Conservation (phyloP, 441 rosid species). For the Populus trichocarpa region DNA sequence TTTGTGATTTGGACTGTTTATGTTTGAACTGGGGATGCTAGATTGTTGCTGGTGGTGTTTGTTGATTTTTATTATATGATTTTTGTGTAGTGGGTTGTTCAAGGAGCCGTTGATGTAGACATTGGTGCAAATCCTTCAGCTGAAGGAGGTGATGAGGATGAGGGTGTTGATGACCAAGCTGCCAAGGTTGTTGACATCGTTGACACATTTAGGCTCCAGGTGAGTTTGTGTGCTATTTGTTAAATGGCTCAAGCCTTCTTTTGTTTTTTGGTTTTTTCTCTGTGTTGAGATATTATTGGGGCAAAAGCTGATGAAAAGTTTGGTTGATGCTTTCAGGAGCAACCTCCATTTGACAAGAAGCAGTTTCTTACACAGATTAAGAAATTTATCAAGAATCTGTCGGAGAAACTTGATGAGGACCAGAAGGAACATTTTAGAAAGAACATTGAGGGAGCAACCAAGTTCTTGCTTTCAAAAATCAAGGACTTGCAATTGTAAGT, state of each 20-base stretch:
- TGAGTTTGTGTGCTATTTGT: conserved; percentile 16
- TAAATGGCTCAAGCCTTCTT: background rate
- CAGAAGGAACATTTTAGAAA: conserved; percentile 61
- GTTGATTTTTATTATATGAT: background rate
- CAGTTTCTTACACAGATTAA: conserved; percentile 61
- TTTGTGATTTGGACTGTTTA: background rate
- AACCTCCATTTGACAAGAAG: conserved; percentile 92
- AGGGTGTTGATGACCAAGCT: conserved; percentile 83
- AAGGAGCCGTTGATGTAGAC: conserved; percentile 73
- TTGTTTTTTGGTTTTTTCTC: background rate
- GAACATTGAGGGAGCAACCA: conserved; percentile 84
- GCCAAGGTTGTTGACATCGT: conserved; percentile 91
- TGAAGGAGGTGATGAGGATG: conserved; percentile 77
- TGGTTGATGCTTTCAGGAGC: conserved; percentile 53
- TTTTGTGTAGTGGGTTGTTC: conserved; percentile 64
- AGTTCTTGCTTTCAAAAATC: conserved; percentile 76
- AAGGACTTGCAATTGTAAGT: conserved; percentile 91
- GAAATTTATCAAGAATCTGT: conserved; percentile 72
- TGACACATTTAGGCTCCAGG: conserved; percentile 99
- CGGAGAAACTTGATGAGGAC: conserved; percentile 62
- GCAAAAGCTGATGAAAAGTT: background rate
- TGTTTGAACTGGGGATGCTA: background rate
- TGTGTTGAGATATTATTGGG: no score
- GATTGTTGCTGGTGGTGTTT: background rate
- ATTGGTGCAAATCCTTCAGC: conserved; percentile 99